Percentiles rank a stretch among this genome's conserved stretches.
Conservation (phyloP, 2,329 filamentous ascomycete species). For the Dendrostoma leiphaemia region DNA sequence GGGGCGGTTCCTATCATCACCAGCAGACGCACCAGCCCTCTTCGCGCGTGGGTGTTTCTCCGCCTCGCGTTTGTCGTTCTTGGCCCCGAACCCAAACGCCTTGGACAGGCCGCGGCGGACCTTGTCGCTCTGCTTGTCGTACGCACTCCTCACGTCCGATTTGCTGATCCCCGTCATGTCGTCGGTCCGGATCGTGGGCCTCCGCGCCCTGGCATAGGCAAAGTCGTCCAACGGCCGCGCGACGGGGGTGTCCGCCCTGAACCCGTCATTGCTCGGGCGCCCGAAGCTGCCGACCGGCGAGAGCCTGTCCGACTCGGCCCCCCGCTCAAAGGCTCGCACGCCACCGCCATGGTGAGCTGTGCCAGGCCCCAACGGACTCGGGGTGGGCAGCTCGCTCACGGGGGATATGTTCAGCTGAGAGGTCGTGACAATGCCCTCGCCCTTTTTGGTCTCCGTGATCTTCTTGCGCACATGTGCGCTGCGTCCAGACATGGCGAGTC, state of each 20-base stretch:
- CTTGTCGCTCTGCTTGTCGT: conserved; percentile 56
- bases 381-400: conserved; percentile 36
- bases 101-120: conserved; percentile 53
- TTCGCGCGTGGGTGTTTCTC: too few species aligned
- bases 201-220: conserved; percentile 41
- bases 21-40: not conserved
- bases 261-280: conserved; percentile 34
- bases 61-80: conserved; percentile 31
- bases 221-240: conserved; percentile 38
- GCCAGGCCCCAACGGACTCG: too few species aligned
- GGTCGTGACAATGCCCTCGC: conserved; percentile 38
- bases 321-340: too few species aligned
- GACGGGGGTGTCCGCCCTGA: conserved; percentile 26
- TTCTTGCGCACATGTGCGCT: conserved; percentile 60
- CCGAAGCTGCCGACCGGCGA: conserved; percentile 34
- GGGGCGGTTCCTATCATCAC: too few species aligned
- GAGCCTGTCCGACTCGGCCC: conserved; percentile 34
- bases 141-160: conserved; percentile 48
- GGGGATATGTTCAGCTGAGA: conserved; percentile 38
- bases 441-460: conserved; percentile 43
- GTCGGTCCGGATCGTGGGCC: conserved; percentile 44
- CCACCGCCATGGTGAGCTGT: too few species aligned
- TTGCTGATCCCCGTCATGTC: conserved; percentile 55
- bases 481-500: conserved; percentile 49
- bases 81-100: conserved; percentile 51